These are phyloP conservation scores for Aspergillus pseudoviridinutans DNA, from an alignment of 2,329 filamentous ascomycete genomes.

Conservation along the genomic window DNA sequence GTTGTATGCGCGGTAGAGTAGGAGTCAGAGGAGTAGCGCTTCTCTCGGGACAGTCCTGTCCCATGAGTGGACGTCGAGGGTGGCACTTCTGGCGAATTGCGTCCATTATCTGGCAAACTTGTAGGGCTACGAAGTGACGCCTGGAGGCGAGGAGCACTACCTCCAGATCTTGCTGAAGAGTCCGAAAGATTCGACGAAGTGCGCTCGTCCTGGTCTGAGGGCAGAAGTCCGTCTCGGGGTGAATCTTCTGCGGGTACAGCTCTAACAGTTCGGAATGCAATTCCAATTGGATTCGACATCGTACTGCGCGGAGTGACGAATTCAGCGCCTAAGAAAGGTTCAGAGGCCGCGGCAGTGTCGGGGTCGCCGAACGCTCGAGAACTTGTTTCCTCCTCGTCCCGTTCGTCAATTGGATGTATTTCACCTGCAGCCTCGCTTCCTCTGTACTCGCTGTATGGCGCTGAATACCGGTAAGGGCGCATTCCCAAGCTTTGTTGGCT, in stretches of 20 bases:
- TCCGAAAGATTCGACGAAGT: constrained; percentile 56
- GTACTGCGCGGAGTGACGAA: constrained; percentile 25
- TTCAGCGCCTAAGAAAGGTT: constrained; percentile 25
- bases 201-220: constrained; percentile 51
- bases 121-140: constrained; percentile 19
- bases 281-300: constrained; percentile 3
- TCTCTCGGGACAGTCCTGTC: constrained; percentile 26
- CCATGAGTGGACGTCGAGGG: constrained; percentile 16
- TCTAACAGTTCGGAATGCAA: background rate
- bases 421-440: constrained; percentile 48
- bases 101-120: constrained; percentile 21
- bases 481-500: constrained; percentile 37
- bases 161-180: constrained; percentile 28
- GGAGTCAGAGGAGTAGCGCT: constrained; percentile 45
- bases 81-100: constrained; percentile 23
- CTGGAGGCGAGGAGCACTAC: constrained; percentile 14
- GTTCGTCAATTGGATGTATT: constrained; percentile 62
- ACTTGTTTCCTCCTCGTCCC: constrained; percentile 54
- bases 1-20: constrained; percentile 50
- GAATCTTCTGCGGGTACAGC: background rate
- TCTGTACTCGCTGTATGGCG: constrained; percentile 48
- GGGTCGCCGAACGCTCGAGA: background rate
- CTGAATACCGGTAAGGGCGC: constrained; percentile 36
- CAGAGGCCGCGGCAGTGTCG: constrained; percentile 12
- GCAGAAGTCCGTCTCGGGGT: constrained; percentile 33